Percentiles rank a stretch among this genome's conserved stretches.
phyloP scores from a whole-genome alignment of 2,329 filamentous ascomycete species.

The Alternaria hordeiaustralica region DNA sequence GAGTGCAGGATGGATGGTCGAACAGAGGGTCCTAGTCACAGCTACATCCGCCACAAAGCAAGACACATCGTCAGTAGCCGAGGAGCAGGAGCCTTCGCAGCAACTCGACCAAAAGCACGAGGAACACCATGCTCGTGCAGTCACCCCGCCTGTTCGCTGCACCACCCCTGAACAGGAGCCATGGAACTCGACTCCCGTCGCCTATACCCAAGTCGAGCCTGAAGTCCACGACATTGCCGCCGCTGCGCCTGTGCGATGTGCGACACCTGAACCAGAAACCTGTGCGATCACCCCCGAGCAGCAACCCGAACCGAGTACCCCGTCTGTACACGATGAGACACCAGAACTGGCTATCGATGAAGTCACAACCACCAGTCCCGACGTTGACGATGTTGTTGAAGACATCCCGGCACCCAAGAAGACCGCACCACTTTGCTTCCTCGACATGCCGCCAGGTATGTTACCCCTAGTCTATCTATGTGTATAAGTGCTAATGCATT shows the following conservation, averaged over 20 bases:
- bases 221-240: neutral
- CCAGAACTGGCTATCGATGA: neutral
- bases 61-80: neutral
- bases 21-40: slow-evolving; percentile 12
- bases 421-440: slow-evolving; percentile 6
- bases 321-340: neutral
- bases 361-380: neutral
- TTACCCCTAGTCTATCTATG: neutral
- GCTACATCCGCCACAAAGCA: neutral
- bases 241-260: neutral
- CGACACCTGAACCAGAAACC: neutral
- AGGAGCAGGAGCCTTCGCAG: neutral
- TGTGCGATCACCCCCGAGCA: neutral
- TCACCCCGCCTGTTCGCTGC: slow-evolving; percentile 9
- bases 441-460: slow-evolving; percentile 15
- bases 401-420: neutral
- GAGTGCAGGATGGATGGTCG: slow-evolving; percentile 10
- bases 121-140: neutral
- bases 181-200: slow-evolving; percentile 7
- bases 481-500: neutral
- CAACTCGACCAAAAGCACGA: neutral
- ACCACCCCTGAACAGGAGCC: slow-evolving; percentile 11
- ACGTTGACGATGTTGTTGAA: neutral
- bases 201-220: neutral
- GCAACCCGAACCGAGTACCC: neutral